Conservation (phyloP, 331 rosid genomes). For the Acacia concinna region DNA sequence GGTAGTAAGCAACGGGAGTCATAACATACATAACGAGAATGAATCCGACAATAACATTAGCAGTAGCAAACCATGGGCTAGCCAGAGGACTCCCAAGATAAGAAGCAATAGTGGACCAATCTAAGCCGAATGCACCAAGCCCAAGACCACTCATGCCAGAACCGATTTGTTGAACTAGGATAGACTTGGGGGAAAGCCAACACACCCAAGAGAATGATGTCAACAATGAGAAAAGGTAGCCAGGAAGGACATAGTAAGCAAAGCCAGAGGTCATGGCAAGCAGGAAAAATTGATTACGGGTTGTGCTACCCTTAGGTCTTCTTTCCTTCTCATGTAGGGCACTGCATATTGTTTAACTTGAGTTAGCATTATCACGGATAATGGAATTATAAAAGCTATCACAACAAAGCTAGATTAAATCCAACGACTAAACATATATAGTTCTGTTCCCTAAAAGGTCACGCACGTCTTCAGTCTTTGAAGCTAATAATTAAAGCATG, state of each 20-base stretch:
- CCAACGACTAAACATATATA: not conserved
- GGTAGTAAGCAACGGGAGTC: conserved; percentile 68
- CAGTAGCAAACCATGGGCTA: conserved; percentile 88
- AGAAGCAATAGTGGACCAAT: conserved; percentile 66
- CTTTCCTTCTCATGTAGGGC: conserved; percentile 65
- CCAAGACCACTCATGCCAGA: conserved; percentile 63
- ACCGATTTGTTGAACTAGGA: conserved; percentile 56
- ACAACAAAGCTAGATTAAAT: not conserved
- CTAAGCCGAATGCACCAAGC: conserved; percentile 54
- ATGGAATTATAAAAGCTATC: not conserved
- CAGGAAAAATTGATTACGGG: conserved; percentile 53
- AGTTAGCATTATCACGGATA: not conserved
- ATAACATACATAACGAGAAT: conserved; percentile 64
- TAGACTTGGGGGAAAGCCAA: conserved; percentile 53
- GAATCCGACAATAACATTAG: conserved; percentile 65
- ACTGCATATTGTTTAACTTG: conserved; percentile 34
- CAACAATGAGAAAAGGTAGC: conserved; percentile 44
- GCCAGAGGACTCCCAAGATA: conserved; percentile 84
- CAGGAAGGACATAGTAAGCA: conserved; percentile 55
- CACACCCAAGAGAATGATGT: conserved; percentile 66
- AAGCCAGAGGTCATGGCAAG: conserved; percentile 48
- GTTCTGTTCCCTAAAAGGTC: not conserved
- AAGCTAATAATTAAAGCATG: not conserved
- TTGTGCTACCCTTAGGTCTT: conserved; percentile 47
- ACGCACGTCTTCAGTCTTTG: not conserved